These are phyloP conservation scores for Bruguiera sexangula DNA, from an alignment of 345 rosid species.

Conservation along the genomic window DNA sequence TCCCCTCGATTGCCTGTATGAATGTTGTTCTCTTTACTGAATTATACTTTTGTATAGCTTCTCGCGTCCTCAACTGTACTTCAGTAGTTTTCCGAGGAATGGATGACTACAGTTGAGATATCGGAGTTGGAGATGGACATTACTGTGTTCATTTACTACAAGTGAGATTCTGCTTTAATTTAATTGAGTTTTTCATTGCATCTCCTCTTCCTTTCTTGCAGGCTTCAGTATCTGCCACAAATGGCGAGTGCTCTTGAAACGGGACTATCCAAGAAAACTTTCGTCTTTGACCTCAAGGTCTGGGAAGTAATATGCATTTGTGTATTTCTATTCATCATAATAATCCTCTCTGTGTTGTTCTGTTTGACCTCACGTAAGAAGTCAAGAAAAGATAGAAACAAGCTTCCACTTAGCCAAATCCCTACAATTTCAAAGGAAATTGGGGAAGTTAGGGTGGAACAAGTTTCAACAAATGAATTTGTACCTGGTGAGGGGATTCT, in stretches of 20 bases:
- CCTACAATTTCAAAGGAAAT: conserved; percentile 90
- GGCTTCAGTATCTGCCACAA: conserved; percentile 26
- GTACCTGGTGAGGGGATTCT: conserved; percentile 71
- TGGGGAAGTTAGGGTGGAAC: conserved; percentile 88
- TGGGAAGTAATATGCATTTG: conserved; percentile 86
- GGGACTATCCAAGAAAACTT: conserved; percentile 64
- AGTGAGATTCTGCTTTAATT: conserved; percentile 12
- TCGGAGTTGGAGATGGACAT: not conserved
- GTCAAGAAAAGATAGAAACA: conserved; percentile 51
- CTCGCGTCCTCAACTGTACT: not conserved
- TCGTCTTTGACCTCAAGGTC: conserved; percentile 65
- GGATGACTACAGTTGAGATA: not conserved
- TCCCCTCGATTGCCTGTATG: not conserved
- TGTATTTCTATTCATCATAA: conserved; percentile 63
- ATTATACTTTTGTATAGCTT: not conserved
- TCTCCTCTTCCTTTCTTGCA: conserved; percentile 26
- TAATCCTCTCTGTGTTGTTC: conserved; percentile 63
- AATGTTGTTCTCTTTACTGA: not conserved
- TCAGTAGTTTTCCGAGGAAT: not conserved
- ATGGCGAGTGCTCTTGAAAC: conserved; percentile 69
- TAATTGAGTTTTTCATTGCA: conserved; percentile 15
- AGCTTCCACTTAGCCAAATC: conserved; percentile 44
- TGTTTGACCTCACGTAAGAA: conserved; percentile 70
- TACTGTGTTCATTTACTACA: not conserved
- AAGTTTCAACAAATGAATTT: conserved; percentile 59